Percentiles rank a stretch among this genome's conserved stretches.
phyloP scores from a whole-genome alignment of 352 stramenopile genomes.

The Globisporangium cederbergense region DNA sequence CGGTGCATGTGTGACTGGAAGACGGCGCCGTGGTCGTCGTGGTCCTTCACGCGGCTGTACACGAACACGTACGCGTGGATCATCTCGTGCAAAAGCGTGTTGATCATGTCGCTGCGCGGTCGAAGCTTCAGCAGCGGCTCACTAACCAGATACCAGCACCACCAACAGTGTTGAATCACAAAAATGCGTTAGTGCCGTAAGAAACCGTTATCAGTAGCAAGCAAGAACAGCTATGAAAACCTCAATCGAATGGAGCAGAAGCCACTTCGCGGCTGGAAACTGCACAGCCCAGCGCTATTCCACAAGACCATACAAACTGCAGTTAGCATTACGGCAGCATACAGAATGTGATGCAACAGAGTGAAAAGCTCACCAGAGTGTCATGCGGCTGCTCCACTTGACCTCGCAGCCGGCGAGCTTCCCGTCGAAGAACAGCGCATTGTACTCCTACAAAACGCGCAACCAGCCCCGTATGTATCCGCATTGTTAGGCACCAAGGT shows the following conservation, averaged over 20 bases:
- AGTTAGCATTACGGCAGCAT: no score
- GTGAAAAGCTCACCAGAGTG: slow-evolving; percentile 44
- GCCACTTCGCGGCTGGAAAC: slow-evolving; percentile 62
- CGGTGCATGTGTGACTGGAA: slow-evolving; percentile 82
- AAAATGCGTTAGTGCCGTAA: not conserved
- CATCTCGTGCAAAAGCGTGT: slow-evolving; percentile 90
- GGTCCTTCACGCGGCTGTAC: slow-evolving; percentile 68
- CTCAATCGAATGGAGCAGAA: slow-evolving; percentile 86
- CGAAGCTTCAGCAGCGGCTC: slow-evolving; percentile 81
- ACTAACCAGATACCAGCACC: slow-evolving; percentile 21
- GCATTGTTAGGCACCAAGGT: no score
- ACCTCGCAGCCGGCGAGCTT: slow-evolving; percentile 76
- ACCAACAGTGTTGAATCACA: not conserved
- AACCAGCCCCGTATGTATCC: not conserved
- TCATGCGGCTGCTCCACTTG: slow-evolving; percentile 90
- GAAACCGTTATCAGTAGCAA: no score
- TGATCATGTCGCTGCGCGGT: slow-evolving; percentile 78
- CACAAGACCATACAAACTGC: not conserved
- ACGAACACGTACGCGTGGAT: slow-evolving; percentile 90
- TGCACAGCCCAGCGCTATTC: slow-evolving; percentile 72
- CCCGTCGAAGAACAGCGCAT: slow-evolving; percentile 78
- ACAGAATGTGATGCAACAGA: not conserved
- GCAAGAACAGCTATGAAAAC: slow-evolving; percentile 17
- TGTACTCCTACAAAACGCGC: slow-evolving; percentile 59
- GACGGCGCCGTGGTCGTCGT: slow-evolving; percentile 79